Conservation (phyloP, 331 rosid genomes). For the Malus hybrid region DNA sequence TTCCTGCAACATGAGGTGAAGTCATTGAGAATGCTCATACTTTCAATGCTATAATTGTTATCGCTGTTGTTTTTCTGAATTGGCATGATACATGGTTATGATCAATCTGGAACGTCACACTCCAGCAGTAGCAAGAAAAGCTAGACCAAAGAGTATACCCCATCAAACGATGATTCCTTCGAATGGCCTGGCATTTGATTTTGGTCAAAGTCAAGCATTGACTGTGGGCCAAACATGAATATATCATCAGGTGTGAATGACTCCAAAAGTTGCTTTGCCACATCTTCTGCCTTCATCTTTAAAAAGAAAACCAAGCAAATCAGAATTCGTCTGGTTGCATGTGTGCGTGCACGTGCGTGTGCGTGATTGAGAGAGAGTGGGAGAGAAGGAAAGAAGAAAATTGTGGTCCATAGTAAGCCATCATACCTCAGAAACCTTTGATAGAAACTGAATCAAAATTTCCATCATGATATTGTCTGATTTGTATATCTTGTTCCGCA, state of each 20-base stretch:
- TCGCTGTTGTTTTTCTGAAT: neutral
- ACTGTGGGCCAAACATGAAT: conserved; percentile 76
- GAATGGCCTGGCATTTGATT: conserved; percentile 46
- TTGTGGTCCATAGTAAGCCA: neutral
- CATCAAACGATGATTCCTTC: conserved; percentile 81
- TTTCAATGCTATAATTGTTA: neutral
- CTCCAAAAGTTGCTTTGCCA: conserved; percentile 54
- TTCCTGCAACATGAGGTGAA: conserved; percentile 42
- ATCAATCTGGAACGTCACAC: neutral
- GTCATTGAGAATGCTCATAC: neutral
- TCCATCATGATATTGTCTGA: conserved; percentile 41
- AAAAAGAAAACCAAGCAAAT: conserved; percentile 27
- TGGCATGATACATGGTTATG: neutral
- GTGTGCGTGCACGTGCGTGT: neutral
- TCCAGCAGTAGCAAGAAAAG: neutral
- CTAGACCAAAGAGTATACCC: conserved; percentile 40
- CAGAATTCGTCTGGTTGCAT: neutral
- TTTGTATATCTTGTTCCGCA: conserved; percentile 49
- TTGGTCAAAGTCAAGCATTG: conserved; percentile 50
- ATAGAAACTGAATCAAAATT: conserved; percentile 47
- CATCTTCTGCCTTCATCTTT: conserved; percentile 57
- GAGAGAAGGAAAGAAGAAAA: neutral
- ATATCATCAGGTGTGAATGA: conserved; percentile 77
- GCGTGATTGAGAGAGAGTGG: neutral
- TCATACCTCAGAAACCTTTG: conserved; percentile 58